phyloP scores from a whole-genome alignment of 2,329 filamentous ascomycete species.

The Cercospora citrullina region DNA sequence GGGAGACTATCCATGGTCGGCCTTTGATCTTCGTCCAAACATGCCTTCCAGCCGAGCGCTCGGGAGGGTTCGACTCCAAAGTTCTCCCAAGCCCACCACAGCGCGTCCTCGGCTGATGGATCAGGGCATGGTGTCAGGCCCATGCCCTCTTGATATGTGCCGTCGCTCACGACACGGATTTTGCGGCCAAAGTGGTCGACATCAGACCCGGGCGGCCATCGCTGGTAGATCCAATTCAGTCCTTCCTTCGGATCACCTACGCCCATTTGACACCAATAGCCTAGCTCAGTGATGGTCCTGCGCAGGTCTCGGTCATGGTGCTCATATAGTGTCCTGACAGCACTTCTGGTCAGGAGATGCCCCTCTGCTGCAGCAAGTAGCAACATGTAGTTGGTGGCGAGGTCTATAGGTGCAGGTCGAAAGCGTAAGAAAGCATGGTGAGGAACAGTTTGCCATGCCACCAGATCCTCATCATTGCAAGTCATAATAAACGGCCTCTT shows the following conservation, averaged over 20 bases:
- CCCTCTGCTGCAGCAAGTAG: slow-evolving; percentile 85
- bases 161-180: slow-evolving; percentile 76
- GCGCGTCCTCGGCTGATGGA: slow-evolving; percentile 61
- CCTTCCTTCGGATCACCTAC: slow-evolving; percentile 87
- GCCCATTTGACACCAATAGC: slow-evolving; percentile 97
- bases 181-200: slow-evolving; percentile 65
- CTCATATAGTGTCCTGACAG: slow-evolving; percentile 69
- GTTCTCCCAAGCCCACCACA: slow-evolving; percentile 65
- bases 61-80: slow-evolving; percentile 56
- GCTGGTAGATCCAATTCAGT: slow-evolving; percentile 82
- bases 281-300: slow-evolving; percentile 76
- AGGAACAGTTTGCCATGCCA: slow-evolving; percentile 73
- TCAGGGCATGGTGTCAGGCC: slow-evolving; percentile 58
- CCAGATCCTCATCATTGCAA: slow-evolving; percentile 84
- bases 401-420: slow-evolving; percentile 61
- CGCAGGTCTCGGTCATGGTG: slow-evolving; percentile 72
- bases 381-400: slow-evolving; percentile 77
- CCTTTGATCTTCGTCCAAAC: background rate
- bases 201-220: slow-evolving; percentile 72
- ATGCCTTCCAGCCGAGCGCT: slow-evolving; percentile 44
- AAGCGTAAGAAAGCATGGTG: slow-evolving; percentile 84
- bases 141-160: slow-evolving; percentile 77
- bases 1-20: background rate
- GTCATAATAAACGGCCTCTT: slow-evolving; percentile 93
- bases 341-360: slow-evolving; percentile 68